Evolutionary conservation across 768 basidiomycete genomes (phyloP), one percentile per base, ranked within the genome.

Genomic region (Tremella yokohamensis): DNA sequence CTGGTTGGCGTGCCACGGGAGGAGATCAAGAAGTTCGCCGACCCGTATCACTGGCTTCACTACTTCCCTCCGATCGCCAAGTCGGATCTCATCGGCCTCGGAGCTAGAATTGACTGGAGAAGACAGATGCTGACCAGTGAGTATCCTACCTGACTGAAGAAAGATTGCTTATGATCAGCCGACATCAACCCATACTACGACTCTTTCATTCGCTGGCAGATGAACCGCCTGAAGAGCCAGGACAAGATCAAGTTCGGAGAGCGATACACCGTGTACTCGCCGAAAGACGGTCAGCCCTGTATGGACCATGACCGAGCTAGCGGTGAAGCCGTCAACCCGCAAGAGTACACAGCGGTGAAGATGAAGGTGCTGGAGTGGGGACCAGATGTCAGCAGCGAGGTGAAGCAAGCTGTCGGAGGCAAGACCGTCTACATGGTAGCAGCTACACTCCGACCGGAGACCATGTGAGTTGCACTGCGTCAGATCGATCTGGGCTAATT

Each of bases 251-350:
- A 94, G 78, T 99, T 97, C 72, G 96, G 96, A 49, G 89, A 96
- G 78, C 86, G 96, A 44, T 94, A 97, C 77, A 99, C 96, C 13
- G 90, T 99, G 72, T 99, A 96, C 82, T 93, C 90, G 63, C 91
- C 92, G 1, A 97, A 97, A 77, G 96, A 99, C 66, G 93, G 92
- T 1, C 96, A 98, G 73, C 94, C 96, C 0, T 99, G 96, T 73
- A 98, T 99, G 96, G 96, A 99, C 78, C 96, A 99, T 79, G 96
- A 99, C 77, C 87, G 96, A 57, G 83, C 85, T 52, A 90, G 90
- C 58, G 96, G 96, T 40, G 96, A 99, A 78, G 94, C 87, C 48
- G 80, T 91, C 55, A 90, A 90, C 6, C 96, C 96, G 3, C 90
- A 93, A 70, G 94, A 98, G 73, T 98, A 98, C 79, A 89, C 93